Percentiles rank a stretch among this genome's conserved stretches.
These are phyloP conservation scores for Apiospora arundinis DNA, from an alignment of 2,329 filamentous ascomycete species.

Conservation along the genomic window DNA sequence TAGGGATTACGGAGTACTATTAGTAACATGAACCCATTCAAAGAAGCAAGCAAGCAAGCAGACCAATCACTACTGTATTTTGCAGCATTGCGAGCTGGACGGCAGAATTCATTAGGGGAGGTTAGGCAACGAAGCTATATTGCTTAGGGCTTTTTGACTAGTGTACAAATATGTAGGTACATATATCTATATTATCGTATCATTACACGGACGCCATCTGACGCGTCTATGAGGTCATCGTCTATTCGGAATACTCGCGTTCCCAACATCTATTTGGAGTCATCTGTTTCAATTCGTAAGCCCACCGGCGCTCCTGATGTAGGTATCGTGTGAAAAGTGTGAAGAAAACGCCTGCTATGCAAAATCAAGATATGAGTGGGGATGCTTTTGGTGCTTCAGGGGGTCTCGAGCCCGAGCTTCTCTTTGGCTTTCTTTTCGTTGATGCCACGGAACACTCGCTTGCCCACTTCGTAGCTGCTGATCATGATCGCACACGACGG, in stretches of 20 bases:
- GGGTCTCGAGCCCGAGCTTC: slow-evolving; percentile 27
- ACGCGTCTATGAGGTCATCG: slow-evolving; percentile 10
- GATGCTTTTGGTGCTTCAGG: slow-evolving; percentile 24
- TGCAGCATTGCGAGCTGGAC: neutral
- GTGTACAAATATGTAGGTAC: neutral
- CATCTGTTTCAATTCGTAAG: neutral
- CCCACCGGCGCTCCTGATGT: slow-evolving; percentile 17
- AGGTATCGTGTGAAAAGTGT: slow-evolving; percentile 37
- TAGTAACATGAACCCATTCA: neutral
- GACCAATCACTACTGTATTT: neutral
- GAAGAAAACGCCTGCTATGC: slow-evolving; percentile 38
- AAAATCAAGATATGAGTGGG: slow-evolving; percentile 26
- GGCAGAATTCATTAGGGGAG: neutral
- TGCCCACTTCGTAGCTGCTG: slow-evolving; percentile 94
- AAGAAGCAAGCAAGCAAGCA: neutral
- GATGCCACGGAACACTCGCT: slow-evolving; percentile 79
- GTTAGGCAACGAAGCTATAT: neutral
- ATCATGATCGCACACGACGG: slow-evolving; percentile 99
- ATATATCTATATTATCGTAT: slow-evolving; percentile 1
- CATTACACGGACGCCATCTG: slow-evolving; percentile 4
- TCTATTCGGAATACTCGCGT: slow-evolving; percentile 2
- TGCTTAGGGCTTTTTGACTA: neutral
- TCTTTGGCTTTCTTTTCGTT: slow-evolving; percentile 60
- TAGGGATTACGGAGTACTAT: no score
- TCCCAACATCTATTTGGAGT: slow-evolving; percentile 11